Evolutionary conservation across 2,329 filamentous ascomycete genomes (phyloP).

Genomic region (Simplicillium sp.): DNA sequence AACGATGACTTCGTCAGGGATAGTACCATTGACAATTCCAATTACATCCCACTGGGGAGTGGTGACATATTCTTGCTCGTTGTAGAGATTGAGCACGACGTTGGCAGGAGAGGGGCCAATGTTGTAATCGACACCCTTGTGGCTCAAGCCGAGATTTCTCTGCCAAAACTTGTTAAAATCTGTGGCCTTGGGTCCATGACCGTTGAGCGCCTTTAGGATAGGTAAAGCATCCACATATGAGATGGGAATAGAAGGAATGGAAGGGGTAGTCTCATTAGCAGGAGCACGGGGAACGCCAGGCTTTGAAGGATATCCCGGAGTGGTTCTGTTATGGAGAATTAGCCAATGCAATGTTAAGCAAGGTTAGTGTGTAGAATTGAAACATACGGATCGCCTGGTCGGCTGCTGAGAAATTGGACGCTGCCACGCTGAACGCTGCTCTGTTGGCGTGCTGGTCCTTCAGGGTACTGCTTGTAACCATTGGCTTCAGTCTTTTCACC

Average conservation of each 20-base stretch:
- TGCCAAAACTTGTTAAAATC: constrained; percentile 67
- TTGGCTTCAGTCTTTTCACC: constrained; percentile 72
- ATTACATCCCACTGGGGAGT: constrained; percentile 88
- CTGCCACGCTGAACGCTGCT: constrained; percentile 87
- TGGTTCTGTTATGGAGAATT: constrained; percentile 43
- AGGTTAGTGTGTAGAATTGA: not conserved
- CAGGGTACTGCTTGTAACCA: constrained; percentile 69
- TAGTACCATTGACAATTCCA: constrained; percentile 80
- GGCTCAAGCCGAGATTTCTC: constrained; percentile 59
- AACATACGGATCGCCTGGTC: constrained; percentile 56
- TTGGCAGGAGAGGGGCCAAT: constrained; percentile 71
- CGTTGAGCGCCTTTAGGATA: constrained; percentile 82
- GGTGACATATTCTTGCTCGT: constrained; percentile 72
- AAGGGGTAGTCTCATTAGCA: constrained; percentile 60
- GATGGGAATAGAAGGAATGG: constrained; percentile 84
- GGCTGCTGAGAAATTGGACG: constrained; percentile 66
- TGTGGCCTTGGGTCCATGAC: constrained; percentile 68
- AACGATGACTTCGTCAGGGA: constrained; percentile 76
- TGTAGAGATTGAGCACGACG: constrained; percentile 62
- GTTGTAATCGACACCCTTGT: constrained; percentile 77
- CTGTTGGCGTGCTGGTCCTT: constrained; percentile 79
- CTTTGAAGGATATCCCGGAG: constrained; percentile 86
- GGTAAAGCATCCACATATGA: constrained; percentile 82
- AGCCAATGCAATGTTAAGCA: constrained; percentile 4
- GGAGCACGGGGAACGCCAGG: constrained; percentile 73